These are phyloP conservation scores for Clavariopsis aquatica DNA, from an alignment of 495 filamentous ascomycete species.

Conservation along the genomic window DNA sequence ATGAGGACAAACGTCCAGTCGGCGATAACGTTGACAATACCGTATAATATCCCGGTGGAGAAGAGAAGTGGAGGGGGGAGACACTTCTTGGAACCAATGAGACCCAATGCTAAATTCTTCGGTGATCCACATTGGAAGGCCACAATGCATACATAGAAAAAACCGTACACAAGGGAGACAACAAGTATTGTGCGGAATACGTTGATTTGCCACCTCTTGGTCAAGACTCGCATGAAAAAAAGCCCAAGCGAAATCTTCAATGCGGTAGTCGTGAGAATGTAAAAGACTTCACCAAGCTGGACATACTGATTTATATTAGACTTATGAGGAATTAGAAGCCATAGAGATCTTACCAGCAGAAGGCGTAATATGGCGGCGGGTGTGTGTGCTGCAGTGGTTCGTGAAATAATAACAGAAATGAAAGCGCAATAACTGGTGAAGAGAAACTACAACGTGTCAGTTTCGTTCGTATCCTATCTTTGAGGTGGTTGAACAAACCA, in stretches of 20 bases:
- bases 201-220: constrained; percentile 38
- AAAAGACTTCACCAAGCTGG: constrained; percentile 45
- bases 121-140: constrained; percentile 50
- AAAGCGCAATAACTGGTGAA: constrained; percentile 33
- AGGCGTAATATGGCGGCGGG: not conserved
- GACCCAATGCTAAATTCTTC: not conserved
- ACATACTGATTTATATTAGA: constrained; percentile 30
- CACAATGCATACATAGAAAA: constrained; percentile 44
- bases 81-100: constrained; percentile 37
- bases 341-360: constrained; percentile 10
- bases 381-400: not conserved
- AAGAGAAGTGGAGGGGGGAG: constrained; percentile 38
- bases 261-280: constrained; percentile 44
- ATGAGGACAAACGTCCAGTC: constrained; percentile 50
- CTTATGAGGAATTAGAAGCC: not conserved
- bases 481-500: constrained; percentile 9
- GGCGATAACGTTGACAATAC: constrained; percentile 44
- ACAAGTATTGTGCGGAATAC: constrained; percentile 44
- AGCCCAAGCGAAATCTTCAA: constrained; percentile 51
- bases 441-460: constrained; percentile 12
- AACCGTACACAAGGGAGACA: constrained; percentile 45
- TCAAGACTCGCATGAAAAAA: constrained; percentile 49
- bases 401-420: constrained; percentile 15
- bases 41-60: constrained; percentile 40
- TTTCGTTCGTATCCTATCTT: not conserved